A percentile compares a stretch with the other conserved stretches of the same genome.
Evolutionary conservation across 2,329 filamentous ascomycete species (phyloP).

Genomic region (Colletotrichum paranaense): DNA sequence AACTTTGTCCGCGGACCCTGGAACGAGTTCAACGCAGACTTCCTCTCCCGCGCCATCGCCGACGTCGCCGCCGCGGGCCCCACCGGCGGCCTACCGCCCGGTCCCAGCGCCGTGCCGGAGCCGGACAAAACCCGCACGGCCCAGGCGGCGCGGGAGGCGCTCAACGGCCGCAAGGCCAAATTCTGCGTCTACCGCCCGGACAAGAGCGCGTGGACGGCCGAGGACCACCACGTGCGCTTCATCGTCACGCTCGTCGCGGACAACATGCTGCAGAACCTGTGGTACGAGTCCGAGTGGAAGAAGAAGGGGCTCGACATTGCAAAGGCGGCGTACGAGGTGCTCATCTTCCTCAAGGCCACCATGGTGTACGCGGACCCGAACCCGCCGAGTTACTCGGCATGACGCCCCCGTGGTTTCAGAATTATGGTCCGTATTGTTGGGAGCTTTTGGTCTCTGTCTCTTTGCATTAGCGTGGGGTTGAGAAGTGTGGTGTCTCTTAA

Average conservation of each 20-base stretch:
- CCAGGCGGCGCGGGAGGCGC: constrained; percentile 44
- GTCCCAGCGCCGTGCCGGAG: constrained; percentile 38
- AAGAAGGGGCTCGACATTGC: constrained; percentile 45
- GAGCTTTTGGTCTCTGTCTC: background rate
- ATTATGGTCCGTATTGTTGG: background rate
- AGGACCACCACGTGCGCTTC: constrained; percentile 54
- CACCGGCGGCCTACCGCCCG: background rate
- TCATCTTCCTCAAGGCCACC: constrained; percentile 46
- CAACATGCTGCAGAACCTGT: constrained; percentile 47
- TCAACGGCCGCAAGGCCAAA: constrained; percentile 43
- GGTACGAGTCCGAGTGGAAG: constrained; percentile 46
- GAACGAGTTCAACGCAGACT: constrained; percentile 51
- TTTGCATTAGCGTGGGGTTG: background rate
- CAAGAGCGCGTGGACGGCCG: constrained; percentile 48
- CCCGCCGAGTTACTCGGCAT: constrained; percentile 43
- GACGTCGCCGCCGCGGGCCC: background rate
- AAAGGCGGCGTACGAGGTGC: constrained; percentile 50
- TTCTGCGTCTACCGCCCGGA: constrained; percentile 50
- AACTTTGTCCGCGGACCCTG: constrained; percentile 47
- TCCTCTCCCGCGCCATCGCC: constrained; percentile 38
- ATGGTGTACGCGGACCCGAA: constrained; percentile 36
- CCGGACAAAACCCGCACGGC: constrained; percentile 47
- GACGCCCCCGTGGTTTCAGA: background rate
- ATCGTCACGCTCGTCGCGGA: constrained; percentile 48
- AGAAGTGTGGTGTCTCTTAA: background rate